Percentiles rank a stretch among this genome's conserved stretches.
Conservation (phyloP, 768 basidiomycete genomes). For the Russula griseocarnosa region DNA sequence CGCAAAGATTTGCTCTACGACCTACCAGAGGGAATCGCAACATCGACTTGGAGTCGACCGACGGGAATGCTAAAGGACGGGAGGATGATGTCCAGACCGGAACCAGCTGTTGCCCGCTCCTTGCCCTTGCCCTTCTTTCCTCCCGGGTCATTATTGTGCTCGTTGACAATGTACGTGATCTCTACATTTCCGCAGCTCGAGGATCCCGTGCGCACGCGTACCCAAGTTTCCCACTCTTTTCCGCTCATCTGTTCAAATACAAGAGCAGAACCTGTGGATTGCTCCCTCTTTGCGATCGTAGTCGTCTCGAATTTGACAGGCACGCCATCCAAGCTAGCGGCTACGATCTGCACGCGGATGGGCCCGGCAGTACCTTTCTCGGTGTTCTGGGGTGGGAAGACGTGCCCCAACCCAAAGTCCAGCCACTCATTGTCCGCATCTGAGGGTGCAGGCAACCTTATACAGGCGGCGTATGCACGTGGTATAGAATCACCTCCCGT, state of each 20-base stretch:
- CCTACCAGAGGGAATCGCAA: constrained; percentile 55
- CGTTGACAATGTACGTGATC: constrained; percentile 59
- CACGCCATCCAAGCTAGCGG: constrained; percentile 60
- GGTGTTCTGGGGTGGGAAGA: constrained; percentile 30
- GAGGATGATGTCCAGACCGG: constrained; percentile 47
- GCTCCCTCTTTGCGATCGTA: constrained; percentile 39
- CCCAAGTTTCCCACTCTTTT: constrained; percentile 63
- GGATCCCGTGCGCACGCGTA: constrained; percentile 54
- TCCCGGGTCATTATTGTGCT: constrained; percentile 31
- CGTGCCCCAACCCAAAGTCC: constrained; percentile 66
- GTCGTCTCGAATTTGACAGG: constrained; percentile 57
- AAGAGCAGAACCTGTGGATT: constrained; percentile 35
- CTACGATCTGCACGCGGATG: constrained; percentile 52
- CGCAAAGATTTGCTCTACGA: neutral
- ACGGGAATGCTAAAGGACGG: constrained; percentile 73
- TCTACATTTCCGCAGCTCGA: constrained; percentile 52
- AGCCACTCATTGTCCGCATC: constrained; percentile 66
- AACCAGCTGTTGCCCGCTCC: constrained; percentile 31
- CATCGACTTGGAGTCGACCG: constrained; percentile 57
- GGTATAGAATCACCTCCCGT: constrained; percentile 32
- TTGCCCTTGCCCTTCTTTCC: constrained; percentile 38
- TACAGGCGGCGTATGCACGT: constrained; percentile 55
- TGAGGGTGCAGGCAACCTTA: constrained; percentile 52
- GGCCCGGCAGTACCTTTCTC: constrained; percentile 30
- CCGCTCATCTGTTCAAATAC: constrained; percentile 52